A percentile compares a stretch with the other conserved stretches of the same genome.
Conservation (phyloP, 352 stramenopile species). For the Pythium diclinum region DNA sequence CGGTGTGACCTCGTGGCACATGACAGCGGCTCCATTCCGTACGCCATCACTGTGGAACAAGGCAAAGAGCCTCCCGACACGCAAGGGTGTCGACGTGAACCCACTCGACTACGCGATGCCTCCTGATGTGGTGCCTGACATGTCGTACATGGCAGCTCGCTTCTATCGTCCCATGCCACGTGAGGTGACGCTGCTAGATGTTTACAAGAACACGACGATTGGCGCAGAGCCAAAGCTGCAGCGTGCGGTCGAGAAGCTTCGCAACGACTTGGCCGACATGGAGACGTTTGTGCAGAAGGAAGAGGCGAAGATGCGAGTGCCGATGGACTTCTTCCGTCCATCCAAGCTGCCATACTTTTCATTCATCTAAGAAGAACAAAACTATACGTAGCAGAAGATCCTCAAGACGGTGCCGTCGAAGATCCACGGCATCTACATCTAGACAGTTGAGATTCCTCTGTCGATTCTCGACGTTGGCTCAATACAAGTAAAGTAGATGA, state of each 20-base stretch:
- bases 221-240: background rate
- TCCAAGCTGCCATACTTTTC: constrained; percentile 11
- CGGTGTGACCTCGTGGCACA: constrained; percentile 42
- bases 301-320: background rate
- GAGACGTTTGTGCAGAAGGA: background rate
- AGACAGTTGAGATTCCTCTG: no score
- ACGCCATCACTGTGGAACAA: constrained; percentile 40
- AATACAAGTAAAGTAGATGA: no score
- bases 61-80: constrained; percentile 23
- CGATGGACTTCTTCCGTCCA: constrained; percentile 7
- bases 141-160: constrained; percentile 5
- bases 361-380: background rate
- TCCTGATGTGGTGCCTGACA: background rate
- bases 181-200: constrained; percentile 9
- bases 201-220: constrained; percentile 6
- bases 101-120: constrained; percentile 31
- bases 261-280: constrained; percentile 4
- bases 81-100: constrained; percentile 30
- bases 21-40: constrained; percentile 38
- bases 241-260: background rate
- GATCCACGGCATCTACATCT: no score
- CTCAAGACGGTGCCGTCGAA: no score
- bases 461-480: no score
- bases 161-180: background rate
- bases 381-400: no score